phyloP scores from a whole-genome alignment of 805 yeast genomes.

The Candida coquimbonensis region DNA sequence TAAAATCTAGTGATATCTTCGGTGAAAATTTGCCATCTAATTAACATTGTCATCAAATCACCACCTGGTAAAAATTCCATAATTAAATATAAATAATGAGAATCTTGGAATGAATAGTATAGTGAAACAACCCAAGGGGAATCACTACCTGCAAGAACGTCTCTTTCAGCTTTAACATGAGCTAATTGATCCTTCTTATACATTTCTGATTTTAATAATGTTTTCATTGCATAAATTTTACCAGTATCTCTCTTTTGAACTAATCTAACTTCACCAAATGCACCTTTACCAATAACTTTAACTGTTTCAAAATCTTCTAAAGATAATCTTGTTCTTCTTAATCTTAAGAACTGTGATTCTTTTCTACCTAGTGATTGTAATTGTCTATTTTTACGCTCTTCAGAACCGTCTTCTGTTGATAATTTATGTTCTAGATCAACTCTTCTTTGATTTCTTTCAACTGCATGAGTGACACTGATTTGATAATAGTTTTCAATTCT shows the following conservation, averaged over 20 bases:
- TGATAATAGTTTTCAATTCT: conserved; percentile 88
- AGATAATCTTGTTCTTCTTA: conserved; percentile 83
- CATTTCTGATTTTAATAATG: conserved; percentile 76
- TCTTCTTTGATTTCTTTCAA: conserved; percentile 91
- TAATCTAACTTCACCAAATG: conserved; percentile 94
- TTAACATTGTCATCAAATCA: conserved; percentile 88
- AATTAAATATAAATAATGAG: conserved; percentile 83
- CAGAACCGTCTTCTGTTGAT: conserved; percentile 60
- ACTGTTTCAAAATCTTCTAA: conserved; percentile 93
- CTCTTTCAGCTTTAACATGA: conserved; percentile 94
- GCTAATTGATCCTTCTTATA: conserved; percentile 90
- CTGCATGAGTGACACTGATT: conserved; percentile 85
- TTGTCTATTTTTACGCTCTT: conserved; percentile 64
- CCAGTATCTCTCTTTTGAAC: conserved; percentile 92
- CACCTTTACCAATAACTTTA: conserved; percentile 99
- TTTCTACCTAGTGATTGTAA: conserved; percentile 77
- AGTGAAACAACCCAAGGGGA: conserved; percentile 95
- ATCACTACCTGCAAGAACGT: conserved; percentile 88
- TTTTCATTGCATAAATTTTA: conserved; percentile 92
- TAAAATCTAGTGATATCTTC: conserved; percentile 96
- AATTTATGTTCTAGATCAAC: conserved; percentile 78
- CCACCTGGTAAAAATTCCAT: conserved; percentile 99
- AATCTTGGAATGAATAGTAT: conserved; percentile 91
- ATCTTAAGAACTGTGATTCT: conserved; percentile 82
- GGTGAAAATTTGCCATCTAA: conserved; percentile 86